Evolutionary conservation across 2,329 filamentous ascomycete species (phyloP), one percentile per base, ranked within the genome.

Genomic region (Talaromyces pinophilus): DNA sequence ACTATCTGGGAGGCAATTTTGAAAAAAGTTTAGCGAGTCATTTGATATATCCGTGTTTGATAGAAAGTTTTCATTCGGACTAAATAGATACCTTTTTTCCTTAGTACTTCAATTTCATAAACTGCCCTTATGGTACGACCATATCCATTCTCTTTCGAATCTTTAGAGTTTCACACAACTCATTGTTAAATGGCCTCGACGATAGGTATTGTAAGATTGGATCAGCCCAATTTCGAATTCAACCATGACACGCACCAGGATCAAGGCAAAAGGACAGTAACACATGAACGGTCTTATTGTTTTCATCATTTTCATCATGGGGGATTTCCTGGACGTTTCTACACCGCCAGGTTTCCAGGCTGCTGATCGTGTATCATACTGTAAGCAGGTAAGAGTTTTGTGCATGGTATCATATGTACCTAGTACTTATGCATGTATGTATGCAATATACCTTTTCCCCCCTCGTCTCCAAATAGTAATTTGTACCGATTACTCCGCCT

Each of bases 21-120:
- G 52, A 54, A 64, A 44, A 44, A 59, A 33, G 25, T 57, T 66
- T 67, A 67, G 65, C 65, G 60, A 63, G 44, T 67, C 54, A 60
- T 63, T 63, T 46, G 38, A 63, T 63, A 63, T 63, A 42, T 59
- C 40, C 62, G 28, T 64, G 44, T 65, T 60, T 62, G 63, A 65
- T 65, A 62, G 59, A 60, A 33, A 61, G 40, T 52, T 52, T 59
- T 42, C 48, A 54, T 52, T 54, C 46, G 30, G 5, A 38, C 30
- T 28, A 22, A 48, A 59, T 59, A 64, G 38, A 64, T 42, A 57
- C 28, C 25, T 52, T 63, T 54, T 35, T 40, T 52, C 30, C 3
- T 54, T 19, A 52, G 15, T 62, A 25, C 25, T 25, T 25, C 25
- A 25, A 25, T 25, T 25, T 25, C 25, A 25, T 25, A 25, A 25